phyloP scores from a whole-genome alignment of 257 asterid species.

The Solanum neorickii region DNA sequence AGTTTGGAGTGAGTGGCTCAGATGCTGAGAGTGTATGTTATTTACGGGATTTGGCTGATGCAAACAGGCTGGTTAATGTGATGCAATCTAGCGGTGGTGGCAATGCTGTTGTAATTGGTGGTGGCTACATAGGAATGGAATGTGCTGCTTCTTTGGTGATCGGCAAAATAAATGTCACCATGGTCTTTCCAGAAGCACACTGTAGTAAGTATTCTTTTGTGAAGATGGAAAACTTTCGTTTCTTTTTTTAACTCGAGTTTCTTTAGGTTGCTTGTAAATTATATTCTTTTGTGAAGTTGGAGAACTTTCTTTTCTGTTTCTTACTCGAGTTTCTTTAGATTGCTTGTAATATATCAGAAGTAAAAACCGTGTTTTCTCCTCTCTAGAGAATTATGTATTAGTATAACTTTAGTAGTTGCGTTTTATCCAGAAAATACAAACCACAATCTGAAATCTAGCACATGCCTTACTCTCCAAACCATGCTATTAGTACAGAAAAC shows the following conservation, averaged over 20 bases:
- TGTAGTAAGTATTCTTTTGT: conserved; percentile 44
- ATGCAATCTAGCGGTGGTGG: conserved; percentile 63
- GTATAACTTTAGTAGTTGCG: background rate
- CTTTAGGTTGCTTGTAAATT: background rate
- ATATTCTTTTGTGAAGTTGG: background rate
- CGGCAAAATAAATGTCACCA: conserved; percentile 57
- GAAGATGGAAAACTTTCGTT: background rate
- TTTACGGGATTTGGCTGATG: conserved; percentile 69
- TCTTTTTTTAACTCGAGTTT: background rate
- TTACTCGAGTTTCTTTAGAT: background rate
- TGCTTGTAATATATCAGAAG: background rate
- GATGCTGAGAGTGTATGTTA: conserved; percentile 77
- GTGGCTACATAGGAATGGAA: conserved; percentile 94
- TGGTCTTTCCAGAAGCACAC: conserved; percentile 91
- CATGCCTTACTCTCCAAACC: background rate
- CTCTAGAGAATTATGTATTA: background rate
- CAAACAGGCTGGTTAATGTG: conserved; percentile 55
- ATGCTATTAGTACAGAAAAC: background rate
- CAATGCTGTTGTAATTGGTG: conserved; percentile 77
- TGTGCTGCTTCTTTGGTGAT: conserved; percentile 86
- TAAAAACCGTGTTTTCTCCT: background rate
- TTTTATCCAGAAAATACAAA: background rate
- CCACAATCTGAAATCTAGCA: background rate
- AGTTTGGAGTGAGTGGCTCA: conserved; percentile 73
- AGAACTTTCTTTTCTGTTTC: background rate